Percentiles rank a stretch among this genome's conserved stretches.
Conservation (phyloP, 768 basidiomycete genomes). For the Pulveroboletus sp. region DNA sequence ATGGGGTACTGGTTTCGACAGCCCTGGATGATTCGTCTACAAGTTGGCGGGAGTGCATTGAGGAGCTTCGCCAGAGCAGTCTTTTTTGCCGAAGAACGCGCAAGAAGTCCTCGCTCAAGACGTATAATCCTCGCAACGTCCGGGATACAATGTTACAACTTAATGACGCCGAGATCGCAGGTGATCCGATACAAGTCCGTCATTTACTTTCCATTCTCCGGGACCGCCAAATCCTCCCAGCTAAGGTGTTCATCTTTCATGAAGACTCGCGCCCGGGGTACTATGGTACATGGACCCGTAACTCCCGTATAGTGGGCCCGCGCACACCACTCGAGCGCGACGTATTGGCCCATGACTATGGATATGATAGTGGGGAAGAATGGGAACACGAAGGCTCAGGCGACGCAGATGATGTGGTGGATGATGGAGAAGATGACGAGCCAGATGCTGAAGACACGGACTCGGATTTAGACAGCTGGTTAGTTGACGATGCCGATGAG, state of each 20-base stretch:
- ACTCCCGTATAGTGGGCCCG: slow-evolving; percentile 72
- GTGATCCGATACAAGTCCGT: slow-evolving; percentile 66
- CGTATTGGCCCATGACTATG: slow-evolving; percentile 74
- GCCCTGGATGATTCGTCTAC: neutral
- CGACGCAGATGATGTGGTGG: slow-evolving; percentile 73
- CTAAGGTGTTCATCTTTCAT: slow-evolving; percentile 79
- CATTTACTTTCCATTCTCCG: slow-evolving; percentile 55
- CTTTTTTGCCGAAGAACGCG: slow-evolving; percentile 20
- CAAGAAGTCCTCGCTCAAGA: slow-evolving; percentile 23
- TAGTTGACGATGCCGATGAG: slow-evolving; percentile 61
- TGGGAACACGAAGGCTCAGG: slow-evolving; percentile 86
- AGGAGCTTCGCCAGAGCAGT: slow-evolving; percentile 30
- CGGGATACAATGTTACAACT: slow-evolving; percentile 56
- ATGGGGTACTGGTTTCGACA: neutral
- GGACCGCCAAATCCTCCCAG: slow-evolving; percentile 58
- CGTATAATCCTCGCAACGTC: slow-evolving; percentile 33
- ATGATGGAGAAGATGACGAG: slow-evolving; percentile 57
- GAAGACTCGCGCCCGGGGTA: slow-evolving; percentile 89
- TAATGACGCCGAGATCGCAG: slow-evolving; percentile 71
- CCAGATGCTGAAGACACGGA: slow-evolving; percentile 52
- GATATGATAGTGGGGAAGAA: slow-evolving; percentile 91
- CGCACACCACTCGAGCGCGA: slow-evolving; percentile 82
- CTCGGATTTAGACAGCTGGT: slow-evolving; percentile 36
- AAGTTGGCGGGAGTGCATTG: slow-evolving; percentile 15
- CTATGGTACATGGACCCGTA: slow-evolving; percentile 90